Base-by-base conservation (phyloP, 345 rosid species). In the Populus ilicifolia region DNA sequence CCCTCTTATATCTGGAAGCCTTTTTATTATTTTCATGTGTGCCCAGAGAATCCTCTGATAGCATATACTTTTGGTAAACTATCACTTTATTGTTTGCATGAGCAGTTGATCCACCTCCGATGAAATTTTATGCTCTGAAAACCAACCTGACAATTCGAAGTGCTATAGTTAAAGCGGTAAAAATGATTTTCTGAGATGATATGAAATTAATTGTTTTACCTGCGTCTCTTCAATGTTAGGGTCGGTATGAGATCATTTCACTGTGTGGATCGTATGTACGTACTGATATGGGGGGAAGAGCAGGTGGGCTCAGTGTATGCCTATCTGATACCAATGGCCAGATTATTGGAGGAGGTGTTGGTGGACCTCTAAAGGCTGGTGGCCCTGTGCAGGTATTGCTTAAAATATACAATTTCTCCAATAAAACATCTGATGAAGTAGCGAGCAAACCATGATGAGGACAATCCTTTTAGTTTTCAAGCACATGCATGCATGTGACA, bases 341-440 rank as follows among this genome's bases (percentile, higher is more conserved):
- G 77, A 86, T 92, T 64, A 80, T 95, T 62, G 99, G 99, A n/a
- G 99, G 99, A 80, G 98, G 92, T 73, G 90, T 95, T 82, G 91
- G 92, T 21, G 98, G 97, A 69, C 88, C 88, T 50, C 86, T 95
- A 70, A 89, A 83, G 56, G 99, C 99, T 75, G 92, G 92, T 8
- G 94, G 99, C 52, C 96, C 97, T 36, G 99, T 95, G 52, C 96
- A 95, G 97, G 99, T 95, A 78, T 64, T 30, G 36, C 21, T 62
- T 69, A 27, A 56, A n/a, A 30, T 48, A 48, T 25, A 35, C 27
- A 48, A 6, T 44, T 54, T 18, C 72, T 80, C 25, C n/a, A 16
- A 75, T 54, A 18, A 71, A 56, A 59, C 61, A 35, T 14, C 59
- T 30, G 44, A 16, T 68, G 38, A 25, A 46, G 20, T 35, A 65